Evolutionary conservation across 2,329 filamentous ascomycete species (phyloP).

Genomic region (Sporothrix curviconia): DNA sequence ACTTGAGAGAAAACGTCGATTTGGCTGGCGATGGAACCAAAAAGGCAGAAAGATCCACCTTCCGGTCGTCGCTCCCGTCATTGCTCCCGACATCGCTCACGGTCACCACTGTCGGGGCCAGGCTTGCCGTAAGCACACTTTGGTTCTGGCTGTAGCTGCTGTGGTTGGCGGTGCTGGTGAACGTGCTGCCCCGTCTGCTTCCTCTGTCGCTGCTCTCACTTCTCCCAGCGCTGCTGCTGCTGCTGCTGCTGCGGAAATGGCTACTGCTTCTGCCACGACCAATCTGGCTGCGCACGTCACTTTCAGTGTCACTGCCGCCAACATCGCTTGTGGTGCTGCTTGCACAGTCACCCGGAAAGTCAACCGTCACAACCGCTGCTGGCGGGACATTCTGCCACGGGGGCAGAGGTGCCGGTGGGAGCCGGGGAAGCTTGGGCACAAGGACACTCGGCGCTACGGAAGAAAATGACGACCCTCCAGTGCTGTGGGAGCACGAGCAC

Average conservation of each 20-base stretch:
- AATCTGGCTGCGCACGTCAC: background rate
- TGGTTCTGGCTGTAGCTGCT: too few species aligned
- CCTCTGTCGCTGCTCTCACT: background rate
- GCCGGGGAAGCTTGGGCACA: too few species aligned
- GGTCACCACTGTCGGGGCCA: background rate
- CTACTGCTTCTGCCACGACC: background rate
- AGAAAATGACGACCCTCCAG: too few species aligned
- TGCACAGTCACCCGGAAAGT: background rate
- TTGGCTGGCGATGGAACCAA: background rate
- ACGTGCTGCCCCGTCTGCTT: background rate
- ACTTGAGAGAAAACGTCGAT: too few species aligned
- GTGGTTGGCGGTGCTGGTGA: background rate
- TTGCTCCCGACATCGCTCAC: background rate
- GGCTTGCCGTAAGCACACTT: too few species aligned
- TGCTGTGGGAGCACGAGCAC: too few species aligned
- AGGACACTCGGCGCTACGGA: too few species aligned
- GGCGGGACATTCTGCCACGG: too few species aligned
- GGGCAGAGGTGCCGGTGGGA: too few species aligned
- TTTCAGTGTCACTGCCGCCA: slow-evolving; percentile 2
- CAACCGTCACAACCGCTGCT: background rate
- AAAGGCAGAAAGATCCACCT: too few species aligned
- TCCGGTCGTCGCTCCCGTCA: too few species aligned
- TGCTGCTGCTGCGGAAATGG: background rate
- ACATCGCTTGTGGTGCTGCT: background rate
- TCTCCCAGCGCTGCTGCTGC: background rate